Percentiles rank a stretch among this genome's conserved stretches.
Conservation (phyloP, 2,329 filamentous ascomycete species). For the Arthrinium phaeospermum region DNA sequence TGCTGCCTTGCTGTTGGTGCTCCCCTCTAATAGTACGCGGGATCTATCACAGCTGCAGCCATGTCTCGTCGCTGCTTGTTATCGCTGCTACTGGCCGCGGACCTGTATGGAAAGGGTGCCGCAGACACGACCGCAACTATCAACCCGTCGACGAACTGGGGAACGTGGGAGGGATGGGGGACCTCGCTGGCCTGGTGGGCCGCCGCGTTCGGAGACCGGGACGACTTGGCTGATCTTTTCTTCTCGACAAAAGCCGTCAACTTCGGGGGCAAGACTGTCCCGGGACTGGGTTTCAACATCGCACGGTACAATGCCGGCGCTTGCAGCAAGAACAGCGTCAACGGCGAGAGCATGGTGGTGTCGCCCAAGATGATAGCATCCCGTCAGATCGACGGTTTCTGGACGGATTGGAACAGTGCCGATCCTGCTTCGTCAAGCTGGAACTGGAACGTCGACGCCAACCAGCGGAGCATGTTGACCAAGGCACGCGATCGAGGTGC, state of each 20-base stretch:
- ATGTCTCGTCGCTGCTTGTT: conserved; percentile 7
- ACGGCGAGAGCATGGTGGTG: conserved; percentile 41
- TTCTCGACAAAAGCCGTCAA: conserved; percentile 42
- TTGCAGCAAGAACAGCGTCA: conserved; percentile 42
- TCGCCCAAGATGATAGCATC: conserved; percentile 45
- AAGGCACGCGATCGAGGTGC: conserved; percentile 45
- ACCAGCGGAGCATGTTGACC: conserved; percentile 45
- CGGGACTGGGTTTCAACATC: conserved; percentile 49
- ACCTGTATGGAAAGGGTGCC: conserved; percentile 2
- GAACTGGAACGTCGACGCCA: conserved; percentile 47
- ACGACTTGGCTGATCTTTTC: conserved; percentile 48
- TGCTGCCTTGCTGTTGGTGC: not conserved
- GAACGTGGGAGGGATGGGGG: conserved; percentile 51
- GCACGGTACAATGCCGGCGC: conserved; percentile 51
- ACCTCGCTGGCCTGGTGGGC: conserved; percentile 52
- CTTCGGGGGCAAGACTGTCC: conserved; percentile 39
- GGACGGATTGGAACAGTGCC: conserved; percentile 43
- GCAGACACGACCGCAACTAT: conserved; percentile 42
- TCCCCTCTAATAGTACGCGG: not conserved
- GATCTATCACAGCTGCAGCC: not conserved
- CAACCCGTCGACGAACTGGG: conserved; percentile 41
- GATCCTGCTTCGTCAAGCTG: conserved; percentile 44
- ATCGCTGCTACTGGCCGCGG: not conserved
- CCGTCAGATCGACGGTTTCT: conserved; percentile 47
- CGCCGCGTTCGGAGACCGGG: conserved; percentile 44